These are phyloP conservation scores for Suillus bovinus DNA, from an alignment of 768 basidiomycete genomes.

Conservation along the genomic window DNA sequence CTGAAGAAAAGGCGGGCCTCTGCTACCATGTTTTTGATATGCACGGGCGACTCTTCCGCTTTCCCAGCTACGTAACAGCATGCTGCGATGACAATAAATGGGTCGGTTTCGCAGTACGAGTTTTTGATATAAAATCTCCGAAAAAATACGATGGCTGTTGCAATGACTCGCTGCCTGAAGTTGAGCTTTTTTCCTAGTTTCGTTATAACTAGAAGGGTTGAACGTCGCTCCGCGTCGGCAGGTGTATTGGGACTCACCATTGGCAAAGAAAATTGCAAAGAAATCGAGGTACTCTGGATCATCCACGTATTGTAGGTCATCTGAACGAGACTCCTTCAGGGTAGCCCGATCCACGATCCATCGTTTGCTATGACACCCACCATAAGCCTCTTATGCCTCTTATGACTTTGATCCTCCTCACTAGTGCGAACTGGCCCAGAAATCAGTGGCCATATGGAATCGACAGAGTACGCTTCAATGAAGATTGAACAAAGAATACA, in stretches of 20 bases:
- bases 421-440: slow-evolving; percentile 92
- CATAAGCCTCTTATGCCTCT: slow-evolving; percentile 16
- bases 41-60: slow-evolving; percentile 93
- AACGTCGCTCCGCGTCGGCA: not conserved
- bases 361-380: slow-evolving; percentile 61
- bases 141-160: slow-evolving; percentile 95
- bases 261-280: slow-evolving; percentile 86
- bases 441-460: slow-evolving; percentile 78
- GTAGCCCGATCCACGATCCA: slow-evolving; percentile 88
- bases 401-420: slow-evolving; percentile 37
- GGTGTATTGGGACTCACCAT: slow-evolving; percentile 46
- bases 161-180: slow-evolving; percentile 87
- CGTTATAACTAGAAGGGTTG: slow-evolving; percentile 60
- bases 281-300: slow-evolving; percentile 78
- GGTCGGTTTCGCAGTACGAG: slow-evolving; percentile 93
- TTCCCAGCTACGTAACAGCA: slow-evolving; percentile 97
- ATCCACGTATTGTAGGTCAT: slow-evolving; percentile 79
- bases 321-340: slow-evolving; percentile 67
- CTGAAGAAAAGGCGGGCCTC: slow-evolving; percentile 81
- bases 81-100: slow-evolving; percentile 87
- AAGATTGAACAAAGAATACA: not conserved
- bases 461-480: not conserved
- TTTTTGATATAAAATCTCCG: slow-evolving; percentile 97
- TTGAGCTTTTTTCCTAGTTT: slow-evolving; percentile 83
- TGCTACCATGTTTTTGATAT: slow-evolving; percentile 88